phyloP scores from a whole-genome alignment of 148 eudicot species.

The Rhododendron williamsianum region DNA sequence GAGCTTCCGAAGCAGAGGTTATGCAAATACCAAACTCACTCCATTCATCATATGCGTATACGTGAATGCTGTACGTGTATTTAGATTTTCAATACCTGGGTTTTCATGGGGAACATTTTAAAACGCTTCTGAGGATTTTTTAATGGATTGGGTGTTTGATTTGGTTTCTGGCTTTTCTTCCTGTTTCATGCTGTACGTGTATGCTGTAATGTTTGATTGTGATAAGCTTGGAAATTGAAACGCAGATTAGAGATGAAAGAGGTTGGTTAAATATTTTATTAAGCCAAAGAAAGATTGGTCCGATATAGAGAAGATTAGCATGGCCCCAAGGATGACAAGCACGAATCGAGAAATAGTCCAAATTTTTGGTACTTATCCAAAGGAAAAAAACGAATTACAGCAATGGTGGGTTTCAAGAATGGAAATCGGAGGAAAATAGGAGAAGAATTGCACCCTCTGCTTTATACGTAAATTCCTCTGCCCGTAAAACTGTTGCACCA shows the following conservation, averaged over 20 bases:
- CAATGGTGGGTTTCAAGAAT: neutral
- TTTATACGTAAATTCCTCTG: neutral
- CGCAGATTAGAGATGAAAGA: neutral
- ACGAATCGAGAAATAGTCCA: neutral
- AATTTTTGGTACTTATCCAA: too few relatives aligned
- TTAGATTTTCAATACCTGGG: neutral
- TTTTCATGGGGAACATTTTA: neutral
- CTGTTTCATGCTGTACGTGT: neutral
- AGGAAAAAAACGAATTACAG: too few relatives aligned
- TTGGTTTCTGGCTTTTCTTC: neutral
- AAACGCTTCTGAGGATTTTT: neutral
- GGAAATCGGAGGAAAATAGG: neutral
- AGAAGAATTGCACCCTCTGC: neutral
- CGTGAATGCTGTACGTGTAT: neutral
- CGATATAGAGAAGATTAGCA: too few relatives aligned
- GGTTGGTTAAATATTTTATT: neutral
- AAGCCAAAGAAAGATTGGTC: neutral
- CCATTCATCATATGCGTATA: neutral
- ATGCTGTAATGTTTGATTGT: neutral
- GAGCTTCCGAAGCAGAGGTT: slow-evolving; percentile 82
- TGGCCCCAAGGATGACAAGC: neutral
- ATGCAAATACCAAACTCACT: neutral
- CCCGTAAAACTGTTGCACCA: neutral
- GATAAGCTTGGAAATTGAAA: neutral
- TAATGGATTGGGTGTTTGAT: neutral